A percentile compares a stretch with the other conserved stretches of the same genome.
Evolutionary conservation across 1,284 basidiomycete species (phyloP).

Genomic region (Ganoderma meredithae): DNA sequence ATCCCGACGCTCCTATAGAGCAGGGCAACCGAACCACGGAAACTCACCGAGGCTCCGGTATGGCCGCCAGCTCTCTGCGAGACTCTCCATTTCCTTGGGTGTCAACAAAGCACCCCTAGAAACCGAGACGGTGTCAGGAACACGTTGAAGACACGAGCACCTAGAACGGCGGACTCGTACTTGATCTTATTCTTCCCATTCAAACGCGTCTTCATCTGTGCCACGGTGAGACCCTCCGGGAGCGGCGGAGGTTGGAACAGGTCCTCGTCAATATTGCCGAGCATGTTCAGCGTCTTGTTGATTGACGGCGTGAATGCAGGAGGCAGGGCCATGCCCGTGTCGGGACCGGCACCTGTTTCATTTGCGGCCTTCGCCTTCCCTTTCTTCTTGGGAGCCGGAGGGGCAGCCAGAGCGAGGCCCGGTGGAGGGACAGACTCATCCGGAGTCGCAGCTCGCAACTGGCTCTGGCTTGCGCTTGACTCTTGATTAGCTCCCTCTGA

Average conservation of each 20-base stretch:
- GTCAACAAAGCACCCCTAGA: conserved; percentile 79
- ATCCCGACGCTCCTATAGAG: neutral
- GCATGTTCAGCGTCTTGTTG: conserved; percentile 54
- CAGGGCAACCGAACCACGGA: neutral
- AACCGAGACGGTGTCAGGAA: conserved; percentile 5
- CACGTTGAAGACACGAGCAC: conserved; percentile 14
- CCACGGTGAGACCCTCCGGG: conserved; percentile 67
- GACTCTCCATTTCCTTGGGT: conserved; percentile 82
- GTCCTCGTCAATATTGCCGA: conserved; percentile 23
- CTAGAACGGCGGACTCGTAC: conserved; percentile 49
- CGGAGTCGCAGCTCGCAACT: conserved; percentile 24
- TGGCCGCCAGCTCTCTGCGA: conserved; percentile 82
- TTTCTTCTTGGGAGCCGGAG: conserved; percentile 23
- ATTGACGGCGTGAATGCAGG: conserved; percentile 73
- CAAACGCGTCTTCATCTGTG: conserved; percentile 69
- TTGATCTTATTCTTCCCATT: conserved; percentile 86
- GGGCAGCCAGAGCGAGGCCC: conserved; percentile 24
- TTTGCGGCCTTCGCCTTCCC: conserved; percentile 25
- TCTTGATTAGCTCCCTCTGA: neutral
- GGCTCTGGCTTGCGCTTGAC: neutral
- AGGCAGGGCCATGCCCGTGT: conserved; percentile 48
- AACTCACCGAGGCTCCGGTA: conserved; percentile 78
- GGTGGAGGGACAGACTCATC: conserved; percentile 37
- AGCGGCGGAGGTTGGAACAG: conserved; percentile 47
- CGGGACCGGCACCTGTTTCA: conserved; percentile 27